These are phyloP conservation scores for Mallotus repandus DNA, from an alignment of 441 rosid genomes.

Conservation along the genomic window DNA sequence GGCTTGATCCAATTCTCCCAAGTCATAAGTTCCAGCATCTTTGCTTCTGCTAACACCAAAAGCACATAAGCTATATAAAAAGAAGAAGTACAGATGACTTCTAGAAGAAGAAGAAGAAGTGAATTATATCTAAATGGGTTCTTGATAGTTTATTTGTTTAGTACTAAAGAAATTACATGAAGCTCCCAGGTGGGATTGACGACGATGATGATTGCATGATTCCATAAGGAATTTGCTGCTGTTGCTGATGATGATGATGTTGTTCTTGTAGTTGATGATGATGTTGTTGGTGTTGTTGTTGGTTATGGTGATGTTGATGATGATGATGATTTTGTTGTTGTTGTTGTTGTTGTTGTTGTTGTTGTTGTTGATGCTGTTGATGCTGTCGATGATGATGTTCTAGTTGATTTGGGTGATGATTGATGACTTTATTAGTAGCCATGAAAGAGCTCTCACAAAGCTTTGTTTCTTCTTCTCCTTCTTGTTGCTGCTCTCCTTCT, in stretches of 20 bases:
- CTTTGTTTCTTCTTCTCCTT: conserved; percentile 16
- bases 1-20: conserved; percentile 95
- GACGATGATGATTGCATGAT: conserved; percentile 58
- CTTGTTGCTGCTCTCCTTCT: neutral
- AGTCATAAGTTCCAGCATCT: conserved; percentile 67
- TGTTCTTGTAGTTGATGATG: conserved; percentile 17
- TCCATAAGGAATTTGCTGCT: conserved; percentile 59
- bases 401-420: conserved; percentile 31
- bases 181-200: conserved; percentile 53
- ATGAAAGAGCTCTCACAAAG: conserved; percentile 32
- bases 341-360: conserved; percentile 13
- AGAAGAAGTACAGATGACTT: neutral
- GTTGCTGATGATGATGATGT: conserved; percentile 36
- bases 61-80: neutral
- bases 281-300: conserved; percentile 22
- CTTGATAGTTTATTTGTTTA: neutral
- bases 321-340: conserved; percentile 20
- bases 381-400: neutral
- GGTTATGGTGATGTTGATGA: conserved; percentile 29
- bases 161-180: conserved; percentile 50
- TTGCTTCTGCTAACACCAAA: conserved; percentile 48
- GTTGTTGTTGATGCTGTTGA: too few relatives aligned
- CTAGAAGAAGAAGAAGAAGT: neutral
- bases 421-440: conserved; percentile 47
- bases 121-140: neutral